A percentile compares a stretch with the other conserved stretches of the same genome.
These are phyloP conservation scores for Triangularia verruculosa DNA, from an alignment of 2,329 filamentous ascomycete species.

Conservation along the genomic window DNA sequence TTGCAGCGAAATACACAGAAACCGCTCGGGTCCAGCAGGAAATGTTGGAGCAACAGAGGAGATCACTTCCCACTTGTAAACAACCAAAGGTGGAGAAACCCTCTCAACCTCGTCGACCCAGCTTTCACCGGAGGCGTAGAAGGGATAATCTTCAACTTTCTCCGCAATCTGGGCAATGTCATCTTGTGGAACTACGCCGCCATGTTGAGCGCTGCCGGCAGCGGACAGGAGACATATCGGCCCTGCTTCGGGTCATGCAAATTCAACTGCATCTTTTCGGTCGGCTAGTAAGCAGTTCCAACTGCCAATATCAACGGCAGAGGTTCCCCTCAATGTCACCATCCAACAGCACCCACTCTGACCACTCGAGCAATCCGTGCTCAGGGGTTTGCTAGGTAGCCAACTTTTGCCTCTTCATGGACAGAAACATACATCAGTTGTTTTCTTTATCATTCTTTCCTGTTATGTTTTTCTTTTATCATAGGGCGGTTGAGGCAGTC, in stretches of 20 bases:
- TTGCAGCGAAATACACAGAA: background rate
- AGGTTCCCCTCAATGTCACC: background rate
- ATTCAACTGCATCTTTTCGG: background rate
- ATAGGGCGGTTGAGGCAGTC: no score
- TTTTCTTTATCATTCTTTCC: no score
- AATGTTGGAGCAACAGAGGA: background rate
- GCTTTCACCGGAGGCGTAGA: background rate
- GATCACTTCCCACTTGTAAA: background rate
- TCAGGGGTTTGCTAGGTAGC: background rate
- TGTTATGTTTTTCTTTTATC: no score
- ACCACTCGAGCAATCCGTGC: background rate
- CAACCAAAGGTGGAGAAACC: background rate
- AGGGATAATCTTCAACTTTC: background rate
- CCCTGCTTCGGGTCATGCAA: background rate
- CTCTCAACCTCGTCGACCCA: background rate
- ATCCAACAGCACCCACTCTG: background rate
- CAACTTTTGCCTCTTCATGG: background rate
- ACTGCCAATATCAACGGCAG: background rate
- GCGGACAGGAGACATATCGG: background rate
- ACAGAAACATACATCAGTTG: no score
- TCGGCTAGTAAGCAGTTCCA: background rate
- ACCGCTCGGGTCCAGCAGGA: no score
- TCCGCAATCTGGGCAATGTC: background rate
- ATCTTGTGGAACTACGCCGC: background rate
- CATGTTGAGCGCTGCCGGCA: background rate